These are phyloP conservation scores for Dendrobium officinale DNA, from an alignment of 106 monocot genomes.

Conservation along the genomic window DNA sequence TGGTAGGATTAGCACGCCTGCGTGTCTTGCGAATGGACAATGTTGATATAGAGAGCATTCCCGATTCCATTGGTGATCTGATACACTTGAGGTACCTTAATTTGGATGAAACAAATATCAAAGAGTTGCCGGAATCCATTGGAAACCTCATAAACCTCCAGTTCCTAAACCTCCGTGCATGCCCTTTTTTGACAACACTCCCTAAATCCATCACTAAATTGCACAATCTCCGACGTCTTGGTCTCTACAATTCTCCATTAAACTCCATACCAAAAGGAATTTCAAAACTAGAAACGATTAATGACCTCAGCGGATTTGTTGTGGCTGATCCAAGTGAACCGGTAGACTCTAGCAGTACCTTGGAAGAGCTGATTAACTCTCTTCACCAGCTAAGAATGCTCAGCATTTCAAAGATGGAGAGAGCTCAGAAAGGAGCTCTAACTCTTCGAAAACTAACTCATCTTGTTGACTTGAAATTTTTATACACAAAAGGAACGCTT, in stretches of 20 bases:
- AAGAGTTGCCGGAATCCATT: conserved; percentile 4
- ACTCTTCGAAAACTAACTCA: not conserved
- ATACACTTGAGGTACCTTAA: conserved; percentile 1
- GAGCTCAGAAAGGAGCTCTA: not conserved
- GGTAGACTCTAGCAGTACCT: not conserved
- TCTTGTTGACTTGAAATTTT: not conserved
- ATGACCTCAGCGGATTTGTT: conserved; percentile 9
- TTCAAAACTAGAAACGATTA: conserved; percentile 1
- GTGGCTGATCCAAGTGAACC: not conserved
- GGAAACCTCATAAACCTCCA: conserved; percentile 4
- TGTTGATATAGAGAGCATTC: not conserved
- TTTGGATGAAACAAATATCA: not conserved
- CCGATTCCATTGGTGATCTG: conserved; percentile 7
- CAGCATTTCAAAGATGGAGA: conserved; percentile 4
- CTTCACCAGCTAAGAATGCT: conserved; percentile 8
- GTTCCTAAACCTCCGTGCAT: conserved; percentile 5
- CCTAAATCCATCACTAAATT: conserved; percentile 3
- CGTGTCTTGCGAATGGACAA: not conserved
- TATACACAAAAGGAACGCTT: not conserved
- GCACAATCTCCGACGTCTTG: conserved; percentile 7
- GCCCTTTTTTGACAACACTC: not conserved
- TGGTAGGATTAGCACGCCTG: not conserved
- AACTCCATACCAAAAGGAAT: conserved; percentile 3
- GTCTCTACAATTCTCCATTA: not conserved
- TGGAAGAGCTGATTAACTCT: conserved; percentile 24